Evolutionary conservation across 2,329 filamentous ascomycete genomes (phyloP), one percentile per base, ranked within the genome.

Genomic region (Albifimbria verrucaria): DNA sequence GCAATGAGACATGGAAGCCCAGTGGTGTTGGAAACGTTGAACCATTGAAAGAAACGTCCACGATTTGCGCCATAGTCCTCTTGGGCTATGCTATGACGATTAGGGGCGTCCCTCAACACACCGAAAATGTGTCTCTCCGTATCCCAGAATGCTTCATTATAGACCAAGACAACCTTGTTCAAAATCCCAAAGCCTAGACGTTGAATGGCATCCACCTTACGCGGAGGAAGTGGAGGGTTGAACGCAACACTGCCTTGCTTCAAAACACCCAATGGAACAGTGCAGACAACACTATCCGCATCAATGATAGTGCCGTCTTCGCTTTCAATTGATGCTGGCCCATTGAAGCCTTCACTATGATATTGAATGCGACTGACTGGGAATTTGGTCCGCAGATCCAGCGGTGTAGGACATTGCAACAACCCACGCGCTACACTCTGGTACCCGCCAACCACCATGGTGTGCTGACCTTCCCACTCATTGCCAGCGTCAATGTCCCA

Each of bases 401-500:
- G 79, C 54, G 85, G 84, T 7, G 80, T 82, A 1, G 94, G 94
- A 47, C 87, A 85, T 48, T 88, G 84, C 72, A 89, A 86, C 7
- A 99, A 74, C 3, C 92, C 94, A 60, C 90, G 86, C n/a, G 93
- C 90, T 44, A 99, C 85, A 64, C 92, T 91, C 61, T 95, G 92
- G 65, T 97, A 99, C 1, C 94, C 94, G 41, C 95, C 94, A 23
- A 95, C 81, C 3, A 99, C 85, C 81, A 97, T 93, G 1, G 90
- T 91, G 68, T 99, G 95, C 56, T 89, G 87, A 7, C 94, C 94
- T 68, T 97, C 92, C 75, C 96, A 99, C 67, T 99, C 94, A 62
- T 99, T 97, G 1, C 94, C 94, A 48, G 92, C 92, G 66, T 99
- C 95, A 63, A 99, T 92, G 69, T 99, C 95, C 90, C 95, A 97